Base-by-base conservation (phyloP, 352 stramenopile species). In the Pythium diclinum region DNA sequence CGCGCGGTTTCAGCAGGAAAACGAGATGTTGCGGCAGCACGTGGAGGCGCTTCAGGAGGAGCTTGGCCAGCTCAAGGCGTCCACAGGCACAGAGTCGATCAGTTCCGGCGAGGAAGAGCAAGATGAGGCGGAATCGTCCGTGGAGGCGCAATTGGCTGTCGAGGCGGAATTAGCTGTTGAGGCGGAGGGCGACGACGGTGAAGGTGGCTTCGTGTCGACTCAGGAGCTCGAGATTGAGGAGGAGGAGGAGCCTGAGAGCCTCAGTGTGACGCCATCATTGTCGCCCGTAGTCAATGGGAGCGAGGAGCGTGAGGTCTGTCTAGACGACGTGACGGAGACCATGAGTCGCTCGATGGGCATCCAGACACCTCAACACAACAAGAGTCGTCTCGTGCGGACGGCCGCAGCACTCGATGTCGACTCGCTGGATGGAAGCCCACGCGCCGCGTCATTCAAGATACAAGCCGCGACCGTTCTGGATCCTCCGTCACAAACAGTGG, bases 1-100 rank as follows among this genome's bases (percentile, higher is more conserved):
- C 4, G 65, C 69, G 10, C 78, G 86, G 44, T 75, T 75, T n/a
- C 72, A 68, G 11, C 28, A 59, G 6, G 78, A 90, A 59, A 88
- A 87, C 46, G 55, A 77, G 55, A 40, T 46, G 16, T 55, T 89
- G 11, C 54, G 56, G 0, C 51, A 70, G 23, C 65, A 74, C 6
- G 56, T 83, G 10, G 36, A 56, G 10, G 46, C 33, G 10, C 59
- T 87, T 1, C 51, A 74, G 56, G 44, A 71, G 10, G 65, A 84
- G 55, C 36, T 76, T 3, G 63, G 74, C 25, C 28, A 53, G 23
- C 52, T 71, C 33, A 52, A 38, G 36, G 40, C 2, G 30, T 34
- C 21, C 21, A 52, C 46, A 32, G 46, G 19, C 7, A 52, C 46
- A 16, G 40, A 47, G 46, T 32, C 46, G n/a, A 4, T 32, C 3